Conservation (phyloP, 2,329 filamentous ascomycete species). For the Aspergillus melleus region DNA sequence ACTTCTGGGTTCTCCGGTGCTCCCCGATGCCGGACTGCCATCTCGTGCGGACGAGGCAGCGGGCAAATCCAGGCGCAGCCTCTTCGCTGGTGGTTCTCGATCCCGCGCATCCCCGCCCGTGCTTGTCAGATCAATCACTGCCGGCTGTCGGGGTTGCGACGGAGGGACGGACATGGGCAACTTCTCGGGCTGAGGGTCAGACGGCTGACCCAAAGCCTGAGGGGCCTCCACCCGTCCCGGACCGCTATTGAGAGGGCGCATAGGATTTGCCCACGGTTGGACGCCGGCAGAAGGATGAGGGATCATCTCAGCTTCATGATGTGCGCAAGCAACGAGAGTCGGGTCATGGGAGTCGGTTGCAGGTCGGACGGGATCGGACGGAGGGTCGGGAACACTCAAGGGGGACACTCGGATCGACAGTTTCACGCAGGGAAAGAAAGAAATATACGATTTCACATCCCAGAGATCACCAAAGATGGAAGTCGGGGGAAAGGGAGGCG, state of each 20-base stretch:
- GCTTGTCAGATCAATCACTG: constrained; percentile 40
- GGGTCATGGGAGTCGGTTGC: constrained; percentile 23
- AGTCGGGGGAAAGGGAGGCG: neutral
- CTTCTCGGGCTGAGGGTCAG: constrained; percentile 27
- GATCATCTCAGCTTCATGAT: constrained; percentile 44
- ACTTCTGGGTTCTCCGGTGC: constrained; percentile 30
- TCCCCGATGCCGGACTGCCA: constrained; percentile 21
- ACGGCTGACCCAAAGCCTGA: constrained; percentile 19
- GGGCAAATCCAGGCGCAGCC: constrained; percentile 36
- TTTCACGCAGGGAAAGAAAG: neutral
- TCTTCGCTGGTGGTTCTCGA: constrained; percentile 37
- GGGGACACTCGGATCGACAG: neutral
- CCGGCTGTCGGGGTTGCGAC: constrained; percentile 27
- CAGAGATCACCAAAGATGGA: neutral
- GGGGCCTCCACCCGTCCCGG: constrained; percentile 28
- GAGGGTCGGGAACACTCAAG: neutral
- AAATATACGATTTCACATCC: neutral
- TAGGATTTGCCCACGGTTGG: constrained; percentile 39
- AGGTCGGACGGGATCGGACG: constrained; percentile 3
- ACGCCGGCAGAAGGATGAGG: constrained; percentile 41
- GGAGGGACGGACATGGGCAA: constrained; percentile 26
- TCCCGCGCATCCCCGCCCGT: constrained; percentile 32
- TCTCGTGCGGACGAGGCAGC: constrained; percentile 21
- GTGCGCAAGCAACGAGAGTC: constrained; percentile 25
- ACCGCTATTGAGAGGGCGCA: constrained; percentile 33